Conservation (phyloP, 2,329 filamentous ascomycete species). For the Fusarium newnesense region DNA sequence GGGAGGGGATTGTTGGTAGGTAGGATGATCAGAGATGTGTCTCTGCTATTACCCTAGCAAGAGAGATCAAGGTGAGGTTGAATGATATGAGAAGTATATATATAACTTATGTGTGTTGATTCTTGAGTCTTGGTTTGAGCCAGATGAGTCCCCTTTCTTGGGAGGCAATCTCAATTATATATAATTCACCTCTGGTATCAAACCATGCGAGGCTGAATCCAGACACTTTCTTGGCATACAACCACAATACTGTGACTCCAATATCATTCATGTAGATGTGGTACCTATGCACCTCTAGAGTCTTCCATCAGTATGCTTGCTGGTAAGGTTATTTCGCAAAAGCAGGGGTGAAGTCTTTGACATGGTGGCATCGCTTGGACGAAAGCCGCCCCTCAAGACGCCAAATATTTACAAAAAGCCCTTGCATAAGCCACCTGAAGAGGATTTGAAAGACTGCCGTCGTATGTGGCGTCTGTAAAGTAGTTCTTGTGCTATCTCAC, state of each 20-base stretch:
- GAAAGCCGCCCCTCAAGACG: rapidly evolving
- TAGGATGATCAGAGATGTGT: not conserved
- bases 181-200: not conserved
- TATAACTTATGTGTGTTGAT: rapidly evolving
- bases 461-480: rapidly evolving
- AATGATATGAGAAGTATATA: rapidly evolving
- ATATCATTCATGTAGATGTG: rapidly evolving
- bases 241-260: rapidly evolving
- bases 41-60: not conserved
- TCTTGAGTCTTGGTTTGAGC: rapidly evolving
- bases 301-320: not conserved
- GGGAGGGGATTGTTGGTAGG: not conserved
- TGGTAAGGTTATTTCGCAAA: not conserved
- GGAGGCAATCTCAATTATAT: not conserved
- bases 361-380: rapidly evolving
- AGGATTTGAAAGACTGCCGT: not conserved
- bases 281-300: not conserved
- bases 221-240: not conserved
- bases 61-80: not conserved
- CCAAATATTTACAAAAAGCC: not conserved
- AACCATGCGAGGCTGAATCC: not conserved
- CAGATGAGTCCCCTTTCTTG: not conserved
- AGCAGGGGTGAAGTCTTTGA: not conserved
- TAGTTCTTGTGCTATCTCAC: not conserved
- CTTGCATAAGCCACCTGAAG: not conserved